Evolutionary conservation across 805 yeast species (phyloP).

Genomic region (Debaryomyces castellii): DNA sequence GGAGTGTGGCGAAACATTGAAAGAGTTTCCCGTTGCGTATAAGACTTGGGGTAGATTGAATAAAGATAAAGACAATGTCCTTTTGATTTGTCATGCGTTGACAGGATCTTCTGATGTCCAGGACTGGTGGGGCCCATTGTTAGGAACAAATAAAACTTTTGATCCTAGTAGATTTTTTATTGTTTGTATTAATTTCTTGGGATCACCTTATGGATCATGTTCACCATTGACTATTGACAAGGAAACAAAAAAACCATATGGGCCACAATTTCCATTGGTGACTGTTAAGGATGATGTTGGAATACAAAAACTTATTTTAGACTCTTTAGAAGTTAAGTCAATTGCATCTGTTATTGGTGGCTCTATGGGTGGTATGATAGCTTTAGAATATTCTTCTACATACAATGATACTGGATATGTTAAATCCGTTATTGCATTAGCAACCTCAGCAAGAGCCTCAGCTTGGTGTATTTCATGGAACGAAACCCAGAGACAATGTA

Average conservation of each 20-base stretch:
- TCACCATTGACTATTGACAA: conserved; percentile 85
- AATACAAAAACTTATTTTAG: conserved; percentile 75
- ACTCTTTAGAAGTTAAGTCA: conserved; percentile 72
- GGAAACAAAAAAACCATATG: conserved; percentile 73
- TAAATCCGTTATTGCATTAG: conserved; percentile 71
- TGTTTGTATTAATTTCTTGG: conserved; percentile 87
- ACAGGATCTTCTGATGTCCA: conserved; percentile 94
- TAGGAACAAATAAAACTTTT: conserved; percentile 84
- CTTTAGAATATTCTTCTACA: conserved; percentile 73
- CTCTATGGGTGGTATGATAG: conserved; percentile 98
- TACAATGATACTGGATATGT: conserved; percentile 70
- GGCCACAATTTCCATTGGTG: conserved; percentile 92
- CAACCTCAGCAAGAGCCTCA: conserved; percentile 90
- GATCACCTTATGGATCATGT: conserved; percentile 95
- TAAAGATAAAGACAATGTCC: conserved; percentile 64
- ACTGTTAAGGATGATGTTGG: conserved; percentile 92
- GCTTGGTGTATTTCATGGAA: conserved; percentile 99
- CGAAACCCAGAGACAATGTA: conserved; percentile 95
- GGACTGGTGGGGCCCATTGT: conserved; percentile 98
- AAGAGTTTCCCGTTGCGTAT: conserved; percentile 86
- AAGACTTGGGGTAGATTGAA: conserved; percentile 93
- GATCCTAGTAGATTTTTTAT: conserved; percentile 88
- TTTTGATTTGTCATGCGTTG: conserved; percentile 93
- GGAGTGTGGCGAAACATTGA: conserved; percentile 78
- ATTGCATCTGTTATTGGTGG: conserved; percentile 92